phyloP scores from a whole-genome alignment of 2,329 filamentous ascomycete genomes.

The Cadophora gregata region DNA sequence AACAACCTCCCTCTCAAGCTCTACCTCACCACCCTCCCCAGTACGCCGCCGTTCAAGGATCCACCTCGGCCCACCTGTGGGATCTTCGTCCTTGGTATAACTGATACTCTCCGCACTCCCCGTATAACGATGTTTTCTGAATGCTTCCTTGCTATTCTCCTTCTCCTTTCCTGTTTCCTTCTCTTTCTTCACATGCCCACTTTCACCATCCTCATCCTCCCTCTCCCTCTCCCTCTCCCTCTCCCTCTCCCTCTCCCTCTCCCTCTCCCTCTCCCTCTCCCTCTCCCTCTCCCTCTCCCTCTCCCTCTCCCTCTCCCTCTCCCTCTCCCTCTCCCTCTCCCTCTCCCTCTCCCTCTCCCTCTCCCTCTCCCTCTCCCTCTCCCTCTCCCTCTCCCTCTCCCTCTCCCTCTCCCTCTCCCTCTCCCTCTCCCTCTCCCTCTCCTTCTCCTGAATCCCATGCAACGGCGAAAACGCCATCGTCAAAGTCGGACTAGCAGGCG shows the following conservation, averaged over 20 bases:
- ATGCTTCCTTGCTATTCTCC: constrained; percentile 35
- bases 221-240: not conserved
- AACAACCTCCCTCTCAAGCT: constrained; percentile 68
- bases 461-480: constrained; percentile 26
- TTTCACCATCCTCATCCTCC: not conserved
- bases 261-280: constrained; percentile 7
- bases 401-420: not conserved
- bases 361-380: not conserved
- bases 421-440: constrained; percentile 1
- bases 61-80: constrained; percentile 65
- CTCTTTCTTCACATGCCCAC: constrained; percentile 18
- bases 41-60: constrained; percentile 72
- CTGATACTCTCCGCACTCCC: constrained; percentile 72
- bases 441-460: constrained; percentile 10
- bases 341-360: not conserved
- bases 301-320: constrained; percentile 7
- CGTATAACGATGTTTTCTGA: constrained; percentile 53
- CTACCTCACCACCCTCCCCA: constrained; percentile 67
- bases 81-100: constrained; percentile 67
- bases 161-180: constrained; percentile 19
- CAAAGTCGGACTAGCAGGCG: constrained; percentile 36
- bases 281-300: constrained; percentile 9
- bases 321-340: not conserved
- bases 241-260: constrained; percentile 11
- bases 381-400: not conserved